Evolutionary conservation across 1,139 yeast species (phyloP).

Genomic region (Hemisphaericaspora lyxosophila): DNA sequence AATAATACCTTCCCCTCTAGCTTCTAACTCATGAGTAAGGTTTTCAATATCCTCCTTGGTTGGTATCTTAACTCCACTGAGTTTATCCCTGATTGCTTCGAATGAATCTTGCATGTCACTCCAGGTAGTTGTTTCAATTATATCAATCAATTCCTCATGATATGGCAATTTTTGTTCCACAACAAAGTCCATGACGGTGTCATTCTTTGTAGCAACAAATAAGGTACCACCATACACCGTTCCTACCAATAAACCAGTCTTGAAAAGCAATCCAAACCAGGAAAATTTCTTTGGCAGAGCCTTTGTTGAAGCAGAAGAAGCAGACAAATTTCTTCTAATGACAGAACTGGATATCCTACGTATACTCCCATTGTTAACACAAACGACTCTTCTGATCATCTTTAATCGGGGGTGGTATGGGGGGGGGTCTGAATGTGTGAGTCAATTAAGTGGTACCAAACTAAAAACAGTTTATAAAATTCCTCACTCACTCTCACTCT

Average conservation of each 20-base stretch:
- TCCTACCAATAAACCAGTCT: constrained; percentile 29
- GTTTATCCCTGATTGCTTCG: constrained; percentile 21
- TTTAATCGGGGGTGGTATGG: neutral
- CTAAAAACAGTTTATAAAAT: no score
- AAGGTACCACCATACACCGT: constrained; percentile 41
- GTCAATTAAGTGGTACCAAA: no score
- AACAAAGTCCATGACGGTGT: constrained; percentile 46
- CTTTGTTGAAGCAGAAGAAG: constrained; percentile 8
- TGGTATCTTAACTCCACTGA: constrained; percentile 27
- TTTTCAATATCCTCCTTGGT: constrained; percentile 35
- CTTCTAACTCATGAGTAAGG: constrained; percentile 34
- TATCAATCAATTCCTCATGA: constrained; percentile 41
- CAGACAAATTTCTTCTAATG: constrained; percentile 9
- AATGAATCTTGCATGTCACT: constrained; percentile 32
- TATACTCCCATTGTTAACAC: constrained; percentile 5
- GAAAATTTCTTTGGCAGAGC: constrained; percentile 25
- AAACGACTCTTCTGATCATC: constrained; percentile 13
- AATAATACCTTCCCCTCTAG: constrained; percentile 35
- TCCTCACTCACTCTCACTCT: neutral
- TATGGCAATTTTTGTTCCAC: constrained; percentile 48
- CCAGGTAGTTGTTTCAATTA: constrained; percentile 39
- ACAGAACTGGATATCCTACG: constrained; percentile 12
- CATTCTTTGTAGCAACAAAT: constrained; percentile 46
- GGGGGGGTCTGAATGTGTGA: constrained; percentile 1
- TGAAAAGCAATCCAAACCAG: constrained; percentile 32